Evolutionary conservation across 2,329 filamentous ascomycete species (phyloP).

Genomic region (Berkeleyomyces rouxiae): DNA sequence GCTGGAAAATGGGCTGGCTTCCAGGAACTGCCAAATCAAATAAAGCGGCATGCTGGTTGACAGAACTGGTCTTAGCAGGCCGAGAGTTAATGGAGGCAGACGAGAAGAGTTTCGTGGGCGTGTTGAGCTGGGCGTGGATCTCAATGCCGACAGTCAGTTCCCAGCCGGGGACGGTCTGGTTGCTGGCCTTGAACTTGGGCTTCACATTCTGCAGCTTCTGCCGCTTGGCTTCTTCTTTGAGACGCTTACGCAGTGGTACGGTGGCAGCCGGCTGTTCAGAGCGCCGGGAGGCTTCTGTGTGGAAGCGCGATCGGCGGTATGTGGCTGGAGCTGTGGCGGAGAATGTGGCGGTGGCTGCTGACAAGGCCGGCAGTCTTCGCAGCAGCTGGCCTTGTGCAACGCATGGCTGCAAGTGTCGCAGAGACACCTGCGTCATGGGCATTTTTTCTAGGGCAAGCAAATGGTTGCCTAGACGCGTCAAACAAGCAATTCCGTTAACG

Average conservation of each 20-base stretch:
- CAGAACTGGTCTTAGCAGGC: slow-evolving; percentile 21
- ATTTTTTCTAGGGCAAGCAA: background rate
- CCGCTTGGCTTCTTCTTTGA: slow-evolving; percentile 55
- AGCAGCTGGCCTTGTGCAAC: background rate
- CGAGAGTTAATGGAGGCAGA: slow-evolving; percentile 39
- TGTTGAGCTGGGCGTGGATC: slow-evolving; percentile 92
- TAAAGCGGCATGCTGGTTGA: slow-evolving; percentile 73
- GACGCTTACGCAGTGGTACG: slow-evolving; percentile 48
- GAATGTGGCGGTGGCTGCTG: background rate
- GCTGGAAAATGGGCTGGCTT: slow-evolving; percentile 73
- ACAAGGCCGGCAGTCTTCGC: background rate
- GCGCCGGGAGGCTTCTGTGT: slow-evolving; percentile 16
- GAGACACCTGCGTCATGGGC: background rate
- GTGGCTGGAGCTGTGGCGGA: background rate
- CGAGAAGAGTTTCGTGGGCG: slow-evolving; percentile 78
- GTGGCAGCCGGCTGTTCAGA: slow-evolving; percentile 13
- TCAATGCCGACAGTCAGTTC: slow-evolving; percentile 92
- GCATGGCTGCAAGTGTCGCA: background rate
- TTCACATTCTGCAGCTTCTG: slow-evolving; percentile 45
- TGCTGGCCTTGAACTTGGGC: slow-evolving; percentile 28
- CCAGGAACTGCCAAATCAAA: slow-evolving; percentile 87
- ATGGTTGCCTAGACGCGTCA: background rate
- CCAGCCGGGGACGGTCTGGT: slow-evolving; percentile 52
- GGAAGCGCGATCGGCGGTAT: background rate
- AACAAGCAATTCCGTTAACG: background rate